These are phyloP conservation scores for Obelidium mucronatum DNA, from an alignment of 192 early-diverging fungal genomes.

Conservation along the genomic window DNA sequence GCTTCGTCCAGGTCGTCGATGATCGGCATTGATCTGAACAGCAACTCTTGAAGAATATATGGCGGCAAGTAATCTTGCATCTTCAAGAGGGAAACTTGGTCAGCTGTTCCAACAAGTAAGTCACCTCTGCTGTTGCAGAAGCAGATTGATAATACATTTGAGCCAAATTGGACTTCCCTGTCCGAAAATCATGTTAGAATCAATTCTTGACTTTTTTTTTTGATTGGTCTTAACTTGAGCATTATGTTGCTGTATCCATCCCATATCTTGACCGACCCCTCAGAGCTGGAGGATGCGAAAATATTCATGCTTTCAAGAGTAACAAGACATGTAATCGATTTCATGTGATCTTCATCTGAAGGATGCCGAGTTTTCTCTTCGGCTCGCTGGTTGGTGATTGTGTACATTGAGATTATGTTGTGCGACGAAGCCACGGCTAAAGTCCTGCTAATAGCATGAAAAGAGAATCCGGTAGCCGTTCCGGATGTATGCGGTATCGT, in stretches of 20 bases:
- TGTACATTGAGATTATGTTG: slow-evolving; percentile 19
- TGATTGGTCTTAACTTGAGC: slow-evolving; percentile 32
- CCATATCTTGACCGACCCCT: slow-evolving; percentile 63
- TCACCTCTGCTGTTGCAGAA: slow-evolving; percentile 60
- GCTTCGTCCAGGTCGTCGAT: slow-evolving; percentile 53
- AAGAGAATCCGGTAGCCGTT: not conserved
- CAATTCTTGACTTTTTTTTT: not conserved
- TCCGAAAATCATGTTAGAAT: not conserved
- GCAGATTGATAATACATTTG: slow-evolving; percentile 37
- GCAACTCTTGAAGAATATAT: slow-evolving; percentile 39
- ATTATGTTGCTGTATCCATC: slow-evolving; percentile 47
- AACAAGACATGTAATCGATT: slow-evolving; percentile 40
- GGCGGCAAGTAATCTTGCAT: slow-evolving; percentile 60
- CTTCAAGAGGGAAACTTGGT: slow-evolving; percentile 53
- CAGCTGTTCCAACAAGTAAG: slow-evolving; percentile 51
- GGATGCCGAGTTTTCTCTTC: slow-evolving; percentile 41
- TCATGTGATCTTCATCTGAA: slow-evolving; percentile 56
- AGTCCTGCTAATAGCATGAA: not conserved
- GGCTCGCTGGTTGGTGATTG: not conserved
- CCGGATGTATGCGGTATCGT: not conserved
- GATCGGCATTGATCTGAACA: slow-evolving; percentile 14
- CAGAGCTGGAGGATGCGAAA: slow-evolving; percentile 49
- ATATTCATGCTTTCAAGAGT: slow-evolving; percentile 33
- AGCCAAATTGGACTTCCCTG: slow-evolving; percentile 62
- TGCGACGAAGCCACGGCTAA: slow-evolving; percentile 1